Percentiles rank a stretch among this genome's conserved stretches.
These are phyloP conservation scores for Mytilinidion resinicola DNA, from an alignment of 495 filamentous ascomycete genomes.

Conservation along the genomic window DNA sequence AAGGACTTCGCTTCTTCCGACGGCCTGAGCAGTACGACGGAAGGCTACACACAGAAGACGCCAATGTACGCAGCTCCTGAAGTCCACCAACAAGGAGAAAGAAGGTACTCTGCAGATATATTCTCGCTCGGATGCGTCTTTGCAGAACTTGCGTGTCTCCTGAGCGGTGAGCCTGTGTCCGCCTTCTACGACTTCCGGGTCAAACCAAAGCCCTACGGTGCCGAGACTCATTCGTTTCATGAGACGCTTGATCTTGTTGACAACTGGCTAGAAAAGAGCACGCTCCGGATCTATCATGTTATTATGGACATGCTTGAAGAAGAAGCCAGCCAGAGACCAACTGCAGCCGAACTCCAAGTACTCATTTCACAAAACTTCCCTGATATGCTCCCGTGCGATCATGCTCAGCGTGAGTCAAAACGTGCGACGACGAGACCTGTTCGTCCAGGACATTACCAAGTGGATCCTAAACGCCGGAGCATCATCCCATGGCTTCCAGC, in stretches of 20 bases:
- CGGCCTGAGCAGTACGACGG: not conserved
- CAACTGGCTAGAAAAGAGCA: not conserved
- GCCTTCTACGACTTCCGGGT: not conserved
- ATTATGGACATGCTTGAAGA: too few species aligned
- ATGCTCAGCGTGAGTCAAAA: too few species aligned
- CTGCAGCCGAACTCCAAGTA: too few species aligned
- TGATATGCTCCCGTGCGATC: too few species aligned
- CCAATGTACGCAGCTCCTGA: not conserved
- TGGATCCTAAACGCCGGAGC: too few species aligned
- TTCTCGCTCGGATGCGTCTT: not conserved
- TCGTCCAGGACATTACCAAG: too few species aligned
- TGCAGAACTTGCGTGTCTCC: not conserved
- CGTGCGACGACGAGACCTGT: too few species aligned
- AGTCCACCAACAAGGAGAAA: not conserved
- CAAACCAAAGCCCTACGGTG: not conserved
- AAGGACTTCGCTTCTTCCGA: not conserved
- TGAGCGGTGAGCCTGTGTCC: not conserved
- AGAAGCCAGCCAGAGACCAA: too few species aligned
- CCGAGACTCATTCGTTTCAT: not conserved
- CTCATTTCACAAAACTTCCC: too few species aligned
- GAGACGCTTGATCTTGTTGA: not conserved
- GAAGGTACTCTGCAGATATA: not conserved
- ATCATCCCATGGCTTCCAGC: too few species aligned
- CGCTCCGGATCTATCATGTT: too few species aligned
- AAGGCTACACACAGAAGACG: not conserved